phyloP scores from a whole-genome alignment of 208 protist genomes.

The Spongospora subterranea region DNA sequence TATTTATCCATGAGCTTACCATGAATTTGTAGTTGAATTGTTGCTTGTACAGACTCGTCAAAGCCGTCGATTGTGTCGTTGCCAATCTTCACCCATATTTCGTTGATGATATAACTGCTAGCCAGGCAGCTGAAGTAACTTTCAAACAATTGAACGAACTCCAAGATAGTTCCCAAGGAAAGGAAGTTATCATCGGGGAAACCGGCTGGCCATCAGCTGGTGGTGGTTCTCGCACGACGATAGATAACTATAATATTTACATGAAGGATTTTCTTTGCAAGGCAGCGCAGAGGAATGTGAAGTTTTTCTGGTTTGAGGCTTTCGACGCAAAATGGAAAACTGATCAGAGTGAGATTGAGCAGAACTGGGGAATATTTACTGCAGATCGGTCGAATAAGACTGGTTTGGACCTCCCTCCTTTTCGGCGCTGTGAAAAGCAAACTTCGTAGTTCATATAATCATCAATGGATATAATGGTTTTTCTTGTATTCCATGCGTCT shows the following conservation, averaged over 20 bases:
- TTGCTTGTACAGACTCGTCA: neutral
- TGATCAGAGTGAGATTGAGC: neutral
- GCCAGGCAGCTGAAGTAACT: neutral
- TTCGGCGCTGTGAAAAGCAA: neutral
- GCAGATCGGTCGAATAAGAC: conserved; percentile 5
- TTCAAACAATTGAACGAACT: conserved; percentile 52
- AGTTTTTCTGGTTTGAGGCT: conserved; percentile 50
- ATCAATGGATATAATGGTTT: too few relatives aligned
- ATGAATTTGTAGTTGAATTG: neutral
- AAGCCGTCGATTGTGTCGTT: conserved; percentile 1
- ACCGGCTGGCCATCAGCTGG: conserved; percentile 21
- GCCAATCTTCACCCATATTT: conserved; percentile 49
- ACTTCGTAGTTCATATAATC: too few relatives aligned
- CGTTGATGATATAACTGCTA: neutral
- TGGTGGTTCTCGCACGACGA: neutral
- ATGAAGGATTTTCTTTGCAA: conserved; percentile 43
- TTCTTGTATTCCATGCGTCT: too few relatives aligned
- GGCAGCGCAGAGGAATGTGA: neutral
- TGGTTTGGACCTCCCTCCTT: conserved; percentile 11
- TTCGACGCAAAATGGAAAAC: conserved; percentile 44
- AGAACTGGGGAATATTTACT: conserved; percentile 26
- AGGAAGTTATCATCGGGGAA: conserved; percentile 50
- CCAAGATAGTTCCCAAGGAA: neutral
- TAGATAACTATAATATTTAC: conserved; percentile 14
- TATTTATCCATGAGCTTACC: neutral